Base-by-base conservation (phyloP, 2,329 filamentous ascomycete species). In the Emmonsiellopsis sp. region DNA sequence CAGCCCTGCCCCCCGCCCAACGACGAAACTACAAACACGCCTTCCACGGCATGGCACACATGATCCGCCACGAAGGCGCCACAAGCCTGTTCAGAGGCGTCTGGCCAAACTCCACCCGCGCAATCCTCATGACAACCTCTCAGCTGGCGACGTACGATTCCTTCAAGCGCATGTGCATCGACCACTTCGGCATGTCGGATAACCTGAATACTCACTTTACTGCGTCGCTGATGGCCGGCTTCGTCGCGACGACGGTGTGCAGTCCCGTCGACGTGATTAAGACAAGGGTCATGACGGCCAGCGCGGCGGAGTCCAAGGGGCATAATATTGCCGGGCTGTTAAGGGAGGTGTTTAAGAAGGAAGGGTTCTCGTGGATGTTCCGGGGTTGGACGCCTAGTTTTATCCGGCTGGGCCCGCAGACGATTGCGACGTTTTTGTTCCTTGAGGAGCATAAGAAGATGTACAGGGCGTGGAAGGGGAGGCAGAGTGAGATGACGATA, bases 11-110 rank as follows among this genome's bases (percentile, higher is more conserved):
- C 0, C 64, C 73, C 0, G 79, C 79, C 5, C 76, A 94, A 65
- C 83, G 89, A 47, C 82, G 92, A 54, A 93, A 95, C 71, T 98
- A 98, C 75, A 85, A 83, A 58, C 81, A 97, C 69, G 93, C 91
- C 2, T 70, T 96, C 47, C 85, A 97, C 67, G 93, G 93, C 31
- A 77, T 97, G 63, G 73, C 87, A 30, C 84, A 89, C 59, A 95
- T 97, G 88, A 80, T 85, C n/a, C 81, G 85, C 53, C 83, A 89
- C 60, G 93, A 98, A 72, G 93, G 93, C 2, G 66, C 83, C 16
- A 69, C 72, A 53, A 86, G 82, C 63, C 79, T 94, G 63, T 95
- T 95, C 76, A 81, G 91, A 53, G 93, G 82, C 40, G 79, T 85
- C 2, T 82, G 79, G 75, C 81, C 82, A 2, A 85, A 85, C 64